Percentiles rank a stretch among this genome's conserved stretches.
These are phyloP conservation scores for Cydonia oblonga DNA, from an alignment of 331 rosid species.

Conservation along the genomic window DNA sequence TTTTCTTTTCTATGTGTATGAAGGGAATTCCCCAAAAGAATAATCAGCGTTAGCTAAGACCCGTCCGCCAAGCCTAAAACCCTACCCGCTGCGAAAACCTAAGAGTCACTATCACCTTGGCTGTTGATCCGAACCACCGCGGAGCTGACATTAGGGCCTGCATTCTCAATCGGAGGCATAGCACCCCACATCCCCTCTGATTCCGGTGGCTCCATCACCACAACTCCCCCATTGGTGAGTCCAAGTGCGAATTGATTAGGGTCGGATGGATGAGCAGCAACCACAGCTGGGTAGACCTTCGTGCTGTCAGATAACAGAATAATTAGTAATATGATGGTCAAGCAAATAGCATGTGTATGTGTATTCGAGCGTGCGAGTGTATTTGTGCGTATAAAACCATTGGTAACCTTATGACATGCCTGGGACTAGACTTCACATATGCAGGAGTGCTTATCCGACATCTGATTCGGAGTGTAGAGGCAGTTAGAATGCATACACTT, in stretches of 20 bases:
- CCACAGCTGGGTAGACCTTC: background rate
- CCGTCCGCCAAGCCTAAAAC: background rate
- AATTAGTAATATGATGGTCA: background rate
- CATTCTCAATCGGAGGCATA: background rate
- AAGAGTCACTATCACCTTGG: background rate
- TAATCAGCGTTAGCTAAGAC: background rate
- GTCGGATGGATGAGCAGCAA: constrained; percentile 12
- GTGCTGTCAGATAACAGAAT: background rate
- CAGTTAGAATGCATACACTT: constrained; percentile 6
- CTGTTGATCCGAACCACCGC: background rate
- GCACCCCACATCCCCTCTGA: constrained; percentile 1
- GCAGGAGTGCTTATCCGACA: background rate
- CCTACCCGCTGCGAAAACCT: background rate
- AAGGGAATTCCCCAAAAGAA: background rate
- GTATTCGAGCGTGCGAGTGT: no score
- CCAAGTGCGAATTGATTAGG: constrained; percentile 9
- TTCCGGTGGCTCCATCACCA: constrained; percentile 2
- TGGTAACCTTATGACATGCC: background rate
- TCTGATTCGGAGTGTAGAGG: background rate
- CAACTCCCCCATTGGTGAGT: constrained; percentile 9
- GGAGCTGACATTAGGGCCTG: background rate
- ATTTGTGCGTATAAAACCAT: background rate
- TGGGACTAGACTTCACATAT: constrained; percentile 2
- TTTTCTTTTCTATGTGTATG: background rate
- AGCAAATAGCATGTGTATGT: background rate